These are phyloP conservation scores for Pilasporangium apinafurcum DNA, from an alignment of 352 stramenopile species.

Conservation along the genomic window DNA sequence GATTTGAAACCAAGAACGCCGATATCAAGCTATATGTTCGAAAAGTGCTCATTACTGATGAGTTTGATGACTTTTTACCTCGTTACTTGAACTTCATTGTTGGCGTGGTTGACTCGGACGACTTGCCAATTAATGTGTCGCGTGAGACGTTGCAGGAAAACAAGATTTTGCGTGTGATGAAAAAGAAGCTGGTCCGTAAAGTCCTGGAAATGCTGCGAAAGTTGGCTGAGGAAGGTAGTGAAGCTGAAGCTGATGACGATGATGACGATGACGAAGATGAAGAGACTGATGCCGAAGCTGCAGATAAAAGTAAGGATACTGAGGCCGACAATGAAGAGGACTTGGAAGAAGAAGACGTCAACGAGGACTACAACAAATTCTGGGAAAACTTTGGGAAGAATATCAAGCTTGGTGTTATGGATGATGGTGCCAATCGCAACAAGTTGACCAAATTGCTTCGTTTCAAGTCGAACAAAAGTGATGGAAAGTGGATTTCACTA, in stretches of 20 bases:
- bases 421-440: slow-evolving; percentile 92
- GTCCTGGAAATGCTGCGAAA: slow-evolving; percentile 98
- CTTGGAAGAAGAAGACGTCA: slow-evolving; percentile 54
- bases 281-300: slow-evolving; percentile 35
- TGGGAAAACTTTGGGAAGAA: slow-evolving; percentile 98
- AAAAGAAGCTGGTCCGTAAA: slow-evolving; percentile 99
- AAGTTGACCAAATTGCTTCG: slow-evolving; percentile 97
- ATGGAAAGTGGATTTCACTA: slow-evolving; percentile 91
- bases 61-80: slow-evolving; percentile 97
- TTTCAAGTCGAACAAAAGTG: slow-evolving; percentile 94
- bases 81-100: slow-evolving; percentile 98
- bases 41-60: slow-evolving; percentile 98
- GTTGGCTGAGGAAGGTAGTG: slow-evolving; percentile 88
- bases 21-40: slow-evolving; percentile 97
- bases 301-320: slow-evolving; percentile 50
- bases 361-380: slow-evolving; percentile 95
- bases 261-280: slow-evolving; percentile 46
- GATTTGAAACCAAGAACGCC: slow-evolving; percentile 89
- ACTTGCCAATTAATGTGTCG: slow-evolving; percentile 99
- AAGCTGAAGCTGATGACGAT: slow-evolving; percentile 51
- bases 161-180: slow-evolving; percentile 99
- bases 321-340: slow-evolving; percentile 72
- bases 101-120: slow-evolving; percentile 99
- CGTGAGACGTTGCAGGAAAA: slow-evolving; percentile 99
- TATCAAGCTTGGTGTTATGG: slow-evolving; percentile 99